Evolutionary conservation across 2,329 filamentous ascomycete species (phyloP), one percentile per base, ranked within the genome.

Genomic region (Aspergillus pseudoglaucus): DNA sequence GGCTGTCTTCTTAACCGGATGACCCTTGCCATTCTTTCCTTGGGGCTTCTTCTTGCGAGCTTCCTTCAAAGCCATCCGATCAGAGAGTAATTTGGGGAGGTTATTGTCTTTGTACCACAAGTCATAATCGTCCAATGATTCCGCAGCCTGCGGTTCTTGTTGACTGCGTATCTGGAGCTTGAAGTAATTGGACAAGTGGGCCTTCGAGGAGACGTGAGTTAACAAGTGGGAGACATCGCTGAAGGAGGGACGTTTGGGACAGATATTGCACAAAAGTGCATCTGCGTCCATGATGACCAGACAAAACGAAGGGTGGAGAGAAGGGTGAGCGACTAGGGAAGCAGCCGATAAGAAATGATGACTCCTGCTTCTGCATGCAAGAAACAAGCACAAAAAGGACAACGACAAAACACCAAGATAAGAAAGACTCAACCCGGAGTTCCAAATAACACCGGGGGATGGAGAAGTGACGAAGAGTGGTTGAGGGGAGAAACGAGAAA

Each of bases 211-310:
- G 53, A 96, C 82, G 64, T 97, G 91, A 10, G 91, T 97, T 62
- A 97, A 80, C 33, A 96, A 76, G 67, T 96, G 91, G 30, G 90
- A 95, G 40, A 90, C 77, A 68, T 97, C 91, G 47, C 89, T 95
- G 71, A 96, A 96, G 25, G 72, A 80, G 35, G 88, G 88, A 51
- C 79, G 79, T 56, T 85, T 88, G 32, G 87, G 85, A 65, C 91
- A 97, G 57, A 95, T 84, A 61, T 78, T 83, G 80, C 91, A 97
- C 57, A 82, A 72, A 43, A 96, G 81, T 48, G 86, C 82, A 50
- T 90, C 84, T 39, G 56, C 54, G 56, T 67, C 65, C 69, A 72
- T 73, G 42, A 52, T 58, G 52, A 46, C 56, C 44, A 46, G 50
- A 49, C 52, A 47, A 47, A 18, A 55, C 32, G 44, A 49, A 53